These are phyloP conservation scores for Leishmania mexicana DNA, from an alignment of 208 protist genomes.

Conservation along the genomic window DNA sequence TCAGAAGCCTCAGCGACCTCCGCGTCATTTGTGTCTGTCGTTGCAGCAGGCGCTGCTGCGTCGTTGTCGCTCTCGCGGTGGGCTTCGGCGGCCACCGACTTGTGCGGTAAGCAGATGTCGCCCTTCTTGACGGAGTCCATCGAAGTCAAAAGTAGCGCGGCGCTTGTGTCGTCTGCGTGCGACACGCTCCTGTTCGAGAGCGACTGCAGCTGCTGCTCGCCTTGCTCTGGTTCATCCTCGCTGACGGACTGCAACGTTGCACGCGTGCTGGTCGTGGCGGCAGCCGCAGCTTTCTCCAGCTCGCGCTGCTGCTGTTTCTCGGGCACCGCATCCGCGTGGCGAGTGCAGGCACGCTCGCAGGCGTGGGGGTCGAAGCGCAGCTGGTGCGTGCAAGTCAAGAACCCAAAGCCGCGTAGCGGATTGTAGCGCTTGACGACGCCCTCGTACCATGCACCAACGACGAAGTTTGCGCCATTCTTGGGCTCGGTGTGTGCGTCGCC, in stretches of 20 bases:
- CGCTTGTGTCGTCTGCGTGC: not conserved
- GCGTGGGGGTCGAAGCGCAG: slow-evolving; percentile 24
- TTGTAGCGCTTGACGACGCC: slow-evolving; percentile 80
- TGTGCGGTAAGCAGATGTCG: not conserved
- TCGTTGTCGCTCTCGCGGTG: not conserved
- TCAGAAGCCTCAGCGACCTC: not conserved
- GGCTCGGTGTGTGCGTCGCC: slow-evolving; percentile 1
- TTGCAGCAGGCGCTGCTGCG: not conserved
- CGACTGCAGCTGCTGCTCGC: not conserved
- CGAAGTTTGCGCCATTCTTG: slow-evolving; percentile 52
- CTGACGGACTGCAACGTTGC: not conserved
- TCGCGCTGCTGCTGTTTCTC: slow-evolving; percentile 19
- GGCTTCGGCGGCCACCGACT: not conserved
- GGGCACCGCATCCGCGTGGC: slow-evolving; percentile 18
- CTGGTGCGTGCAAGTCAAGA: slow-evolving; percentile 60
- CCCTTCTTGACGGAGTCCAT: slow-evolving; percentile 1
- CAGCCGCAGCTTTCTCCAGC: slow-evolving; percentile 5
- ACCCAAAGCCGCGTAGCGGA: slow-evolving; percentile 71
- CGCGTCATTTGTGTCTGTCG: not conserved
- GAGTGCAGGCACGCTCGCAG: slow-evolving; percentile 29
- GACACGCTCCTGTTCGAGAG: not conserved
- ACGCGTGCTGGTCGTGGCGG: not conserved
- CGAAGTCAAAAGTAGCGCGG: not conserved
- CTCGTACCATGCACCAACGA: slow-evolving; percentile 57
- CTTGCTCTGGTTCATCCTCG: not conserved